phyloP scores from a whole-genome alignment of 768 basidiomycete genomes.

The Lactarius sanguifluus region DNA sequence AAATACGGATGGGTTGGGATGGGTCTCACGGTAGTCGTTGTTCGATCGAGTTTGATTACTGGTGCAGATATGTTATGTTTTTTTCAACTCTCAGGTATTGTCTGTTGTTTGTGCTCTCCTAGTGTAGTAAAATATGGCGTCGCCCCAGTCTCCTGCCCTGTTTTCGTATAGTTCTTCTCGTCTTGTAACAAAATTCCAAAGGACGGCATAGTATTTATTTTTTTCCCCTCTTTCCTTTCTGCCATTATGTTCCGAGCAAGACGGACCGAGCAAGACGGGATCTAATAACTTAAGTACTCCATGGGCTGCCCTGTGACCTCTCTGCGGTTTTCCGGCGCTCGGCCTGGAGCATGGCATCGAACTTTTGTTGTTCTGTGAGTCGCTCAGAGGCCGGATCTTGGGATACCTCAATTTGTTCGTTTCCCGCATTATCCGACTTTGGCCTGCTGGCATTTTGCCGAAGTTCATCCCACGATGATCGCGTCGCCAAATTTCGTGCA shows the following conservation, averaged over 20 bases:
- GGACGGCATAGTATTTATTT: not conserved
- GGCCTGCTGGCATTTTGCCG: constrained; percentile 45
- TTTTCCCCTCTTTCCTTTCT: not conserved
- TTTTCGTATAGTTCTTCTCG: constrained; percentile 3
- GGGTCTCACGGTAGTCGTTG: constrained; percentile 17
- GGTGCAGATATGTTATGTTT: too few relatives aligned
- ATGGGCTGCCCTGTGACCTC: constrained; percentile 14
- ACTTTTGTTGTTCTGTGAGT: constrained; percentile 50
- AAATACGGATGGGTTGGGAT: constrained; percentile 14
- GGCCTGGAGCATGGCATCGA: constrained; percentile 58
- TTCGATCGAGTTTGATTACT: not conserved
- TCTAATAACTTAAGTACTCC: not conserved
- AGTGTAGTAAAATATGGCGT: constrained; percentile 3
- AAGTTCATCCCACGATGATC: constrained; percentile 67
- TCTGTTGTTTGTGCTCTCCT: not conserved
- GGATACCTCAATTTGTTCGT: constrained; percentile 42
- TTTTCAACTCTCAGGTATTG: not conserved
- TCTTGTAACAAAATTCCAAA: not conserved
- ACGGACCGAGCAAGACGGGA: not conserved
- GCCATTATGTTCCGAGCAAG: not conserved
- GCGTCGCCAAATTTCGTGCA: constrained; percentile 38
- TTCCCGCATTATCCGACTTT: constrained; percentile 28
- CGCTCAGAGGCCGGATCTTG: constrained; percentile 38
- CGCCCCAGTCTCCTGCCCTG: not conserved
- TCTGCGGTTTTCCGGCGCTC: constrained; percentile 45